Evolutionary conservation across 805 yeast species (phyloP), one percentile per base, ranked within the genome.

Genomic region (Teunomyces funiuensis): DNA sequence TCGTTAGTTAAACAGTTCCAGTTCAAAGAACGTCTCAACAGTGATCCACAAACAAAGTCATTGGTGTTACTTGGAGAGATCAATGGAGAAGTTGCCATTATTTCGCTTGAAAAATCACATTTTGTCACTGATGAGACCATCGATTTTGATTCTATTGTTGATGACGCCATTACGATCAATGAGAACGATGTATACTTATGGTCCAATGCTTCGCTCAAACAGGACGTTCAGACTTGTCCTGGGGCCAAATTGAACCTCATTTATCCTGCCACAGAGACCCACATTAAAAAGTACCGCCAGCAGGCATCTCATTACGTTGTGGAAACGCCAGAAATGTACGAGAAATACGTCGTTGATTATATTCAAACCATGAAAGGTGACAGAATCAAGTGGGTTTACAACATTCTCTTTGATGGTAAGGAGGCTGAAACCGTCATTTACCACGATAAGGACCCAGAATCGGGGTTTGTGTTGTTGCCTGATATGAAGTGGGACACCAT

Each of bases 401-500:
- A 89, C 53, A 91, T 91, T 40, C 65, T 93, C 33, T 77, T 74
- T 56, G 75, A 86, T 36, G 95, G 90, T 3, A 88, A 84, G 17
- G 99, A 91, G 60, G 74, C 88, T 0, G 97, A 90, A 25, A 66
- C 88, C 15, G 80, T 91, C n/a, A 71, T 89, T 2, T 75, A 72
- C 51, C 80, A 83, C 38, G 84, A 88, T 47, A 64, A 63, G 29
- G 76, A 79, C 22, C 77, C 77, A 15, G 49, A 53, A 0, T 59
- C 57, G 31, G 89, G 90, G 14, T 88, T 86, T 55, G 79, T 89
- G 4, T 63, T 93, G 34, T 69, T 90, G 30, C 98, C 98, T 0
- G 97, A 91, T 62, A 87, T 91, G 95, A 90, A 90, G 59, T 93
- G 99, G 99, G 97, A 91, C 58, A 82, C 85, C 3, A 66, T 73